These are phyloP conservation scores for Claviceps paspali DNA, from an alignment of 2,329 filamentous ascomycete species.

Conservation along the genomic window DNA sequence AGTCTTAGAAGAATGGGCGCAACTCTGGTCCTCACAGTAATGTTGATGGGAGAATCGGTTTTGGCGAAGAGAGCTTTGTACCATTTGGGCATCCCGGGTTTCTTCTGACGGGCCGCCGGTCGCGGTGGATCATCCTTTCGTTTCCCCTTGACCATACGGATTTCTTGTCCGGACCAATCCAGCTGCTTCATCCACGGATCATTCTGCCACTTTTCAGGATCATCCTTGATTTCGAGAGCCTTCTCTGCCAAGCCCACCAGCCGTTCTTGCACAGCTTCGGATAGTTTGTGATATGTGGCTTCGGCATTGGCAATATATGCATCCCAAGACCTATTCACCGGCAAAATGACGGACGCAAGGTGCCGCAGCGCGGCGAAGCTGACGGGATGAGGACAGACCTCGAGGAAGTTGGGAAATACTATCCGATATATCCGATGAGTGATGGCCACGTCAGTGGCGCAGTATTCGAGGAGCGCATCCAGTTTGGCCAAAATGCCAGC, in stretches of 20 bases:
- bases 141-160: conserved; percentile 83
- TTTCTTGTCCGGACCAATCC: conserved; percentile 88
- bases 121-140: conserved; percentile 69
- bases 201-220: conserved; percentile 52
- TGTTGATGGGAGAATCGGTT: conserved; percentile 49
- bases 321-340: conserved; percentile 79
- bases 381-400: conserved; percentile 88
- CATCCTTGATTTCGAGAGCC: conserved; percentile 58
- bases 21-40: conserved; percentile 78
- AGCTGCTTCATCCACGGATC: conserved; percentile 90
- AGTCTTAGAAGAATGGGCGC: conserved; percentile 73
- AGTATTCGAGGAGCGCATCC: conserved; percentile 80
- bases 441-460: conserved; percentile 81
- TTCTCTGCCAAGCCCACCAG: conserved; percentile 59
- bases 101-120: conserved; percentile 73
- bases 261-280: conserved; percentile 62
- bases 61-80: conserved; percentile 80
- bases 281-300: conserved; percentile 63
- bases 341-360: conserved; percentile 83
- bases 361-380: conserved; percentile 91
- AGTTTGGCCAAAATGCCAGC: conserved; percentile 54
- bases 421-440: conserved; percentile 91
- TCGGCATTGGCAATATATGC: conserved; percentile 74
- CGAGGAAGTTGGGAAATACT: conserved; percentile 78
- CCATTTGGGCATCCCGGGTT: conserved; percentile 88